Percentiles rank a stretch among this genome's conserved stretches.
Evolutionary conservation across 257 asterid genomes (phyloP).

Genomic region (Solanum chmielewskii): DNA sequence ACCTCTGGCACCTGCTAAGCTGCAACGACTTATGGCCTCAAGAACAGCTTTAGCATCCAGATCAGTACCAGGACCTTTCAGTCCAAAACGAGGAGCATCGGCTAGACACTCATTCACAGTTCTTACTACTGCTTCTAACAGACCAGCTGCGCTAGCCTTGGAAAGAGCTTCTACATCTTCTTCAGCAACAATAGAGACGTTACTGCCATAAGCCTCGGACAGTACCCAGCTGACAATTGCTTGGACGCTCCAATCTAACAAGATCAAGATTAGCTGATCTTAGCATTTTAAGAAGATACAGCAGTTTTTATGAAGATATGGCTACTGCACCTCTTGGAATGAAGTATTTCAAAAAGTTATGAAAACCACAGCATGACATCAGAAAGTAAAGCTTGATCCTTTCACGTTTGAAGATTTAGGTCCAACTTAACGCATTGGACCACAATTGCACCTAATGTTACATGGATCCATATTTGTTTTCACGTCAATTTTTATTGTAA

Average conservation of each 20-base stretch:
- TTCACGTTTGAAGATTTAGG: neutral
- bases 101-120: constrained; percentile 48
- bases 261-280: constrained; percentile 25
- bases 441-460: neutral
- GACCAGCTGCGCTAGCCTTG: constrained; percentile 22
- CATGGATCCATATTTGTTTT: neutral
- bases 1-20: constrained; percentile 33
- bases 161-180: constrained; percentile 63
- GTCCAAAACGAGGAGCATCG: constrained; percentile 53
- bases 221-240: constrained; percentile 76
- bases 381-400: neutral
- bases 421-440: neutral
- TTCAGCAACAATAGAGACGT: constrained; percentile 60
- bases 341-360: neutral
- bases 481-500: neutral
- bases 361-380: neutral
- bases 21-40: constrained; percentile 61
- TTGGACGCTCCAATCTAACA: constrained; percentile 83
- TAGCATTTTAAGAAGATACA: constrained; percentile 1
- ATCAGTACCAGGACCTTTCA: constrained; percentile 26
- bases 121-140: constrained; percentile 34
- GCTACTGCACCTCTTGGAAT: neutral
- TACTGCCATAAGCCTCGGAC: constrained; percentile 40
- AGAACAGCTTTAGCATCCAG: constrained; percentile 43
- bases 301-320: neutral